These are phyloP conservation scores for Coemansia sp. DNA, from an alignment of 192 early-diverging fungal genomes.

Conservation along the genomic window DNA sequence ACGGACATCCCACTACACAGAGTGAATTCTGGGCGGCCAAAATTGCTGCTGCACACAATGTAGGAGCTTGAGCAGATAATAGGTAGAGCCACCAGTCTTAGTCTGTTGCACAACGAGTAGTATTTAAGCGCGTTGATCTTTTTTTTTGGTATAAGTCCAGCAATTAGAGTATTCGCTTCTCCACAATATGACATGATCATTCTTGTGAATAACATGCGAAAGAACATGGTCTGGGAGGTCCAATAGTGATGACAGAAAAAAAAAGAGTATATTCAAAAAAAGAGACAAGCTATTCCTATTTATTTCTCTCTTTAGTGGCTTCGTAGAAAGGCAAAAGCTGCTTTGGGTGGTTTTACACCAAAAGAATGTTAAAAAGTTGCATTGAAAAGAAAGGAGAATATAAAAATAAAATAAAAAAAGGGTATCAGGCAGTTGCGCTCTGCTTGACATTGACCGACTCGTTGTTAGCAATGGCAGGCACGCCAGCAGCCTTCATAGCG, in stretches of 20 bases:
- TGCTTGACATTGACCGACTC: background rate
- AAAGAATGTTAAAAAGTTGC: background rate
- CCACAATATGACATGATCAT: too few relatives aligned
- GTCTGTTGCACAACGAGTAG: background rate
- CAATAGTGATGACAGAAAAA: background rate
- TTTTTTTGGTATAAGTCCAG: background rate
- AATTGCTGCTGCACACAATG: background rate
- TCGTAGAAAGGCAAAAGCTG: too few relatives aligned
- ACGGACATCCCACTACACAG: background rate
- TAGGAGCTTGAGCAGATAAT: background rate
- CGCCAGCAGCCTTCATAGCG: constrained; percentile 33
- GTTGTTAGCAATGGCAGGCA: constrained; percentile 2
- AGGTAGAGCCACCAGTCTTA: background rate
- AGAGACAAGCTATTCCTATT: too few relatives aligned
- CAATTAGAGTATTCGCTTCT: background rate
- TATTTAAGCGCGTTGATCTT: background rate
- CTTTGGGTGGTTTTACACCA: too few relatives aligned
- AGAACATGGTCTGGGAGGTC: background rate
- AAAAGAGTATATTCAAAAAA: background rate
- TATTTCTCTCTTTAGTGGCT: too few relatives aligned
- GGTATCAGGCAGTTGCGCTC: background rate
- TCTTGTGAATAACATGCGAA: background rate
- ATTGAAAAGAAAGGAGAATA: constrained; percentile 5
- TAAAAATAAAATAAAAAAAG: background rate
- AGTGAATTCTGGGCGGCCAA: background rate